Conservation (phyloP, 2,329 filamentous ascomycete species). For the Dactylonectria estremocensis region DNA sequence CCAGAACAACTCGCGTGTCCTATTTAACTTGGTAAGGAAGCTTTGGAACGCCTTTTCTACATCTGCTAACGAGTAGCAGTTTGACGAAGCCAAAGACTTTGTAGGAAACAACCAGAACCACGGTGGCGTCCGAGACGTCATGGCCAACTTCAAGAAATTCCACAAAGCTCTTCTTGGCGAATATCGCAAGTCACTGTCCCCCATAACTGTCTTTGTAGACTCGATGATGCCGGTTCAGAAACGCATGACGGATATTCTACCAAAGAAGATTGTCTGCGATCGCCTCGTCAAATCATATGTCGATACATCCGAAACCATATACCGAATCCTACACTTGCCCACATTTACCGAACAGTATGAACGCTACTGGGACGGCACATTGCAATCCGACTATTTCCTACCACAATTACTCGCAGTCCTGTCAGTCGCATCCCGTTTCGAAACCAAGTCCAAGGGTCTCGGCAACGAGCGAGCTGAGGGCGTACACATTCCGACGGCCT, state of each 20-base stretch:
- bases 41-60: not conserved
- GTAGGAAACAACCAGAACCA: constrained; percentile 60
- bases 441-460: constrained; percentile 65
- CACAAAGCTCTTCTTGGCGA: constrained; percentile 65
- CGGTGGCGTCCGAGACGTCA: constrained; percentile 59
- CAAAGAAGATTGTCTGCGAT: constrained; percentile 66
- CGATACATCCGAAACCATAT: constrained; percentile 66
- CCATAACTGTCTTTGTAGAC: constrained; percentile 71
- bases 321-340: constrained; percentile 68
- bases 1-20: constrained; percentile 66
- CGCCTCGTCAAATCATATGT: constrained; percentile 66
- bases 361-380: constrained; percentile 65
- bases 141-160: constrained; percentile 63
- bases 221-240: constrained; percentile 72
- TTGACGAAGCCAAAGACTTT: constrained; percentile 68
- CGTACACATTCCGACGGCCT: constrained; percentile 71
- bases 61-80: constrained; percentile 54
- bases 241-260: constrained; percentile 71
- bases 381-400: constrained; percentile 65
- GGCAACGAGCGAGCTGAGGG: constrained; percentile 67
- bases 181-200: constrained; percentile 62
- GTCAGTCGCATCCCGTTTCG: constrained; percentile 68
- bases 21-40: constrained; percentile 66
- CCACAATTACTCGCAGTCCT: constrained; percentile 68
- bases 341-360: constrained; percentile 67